Conservation (phyloP, 352 stramenopile genomes). For the Pythium angustatum region DNA sequence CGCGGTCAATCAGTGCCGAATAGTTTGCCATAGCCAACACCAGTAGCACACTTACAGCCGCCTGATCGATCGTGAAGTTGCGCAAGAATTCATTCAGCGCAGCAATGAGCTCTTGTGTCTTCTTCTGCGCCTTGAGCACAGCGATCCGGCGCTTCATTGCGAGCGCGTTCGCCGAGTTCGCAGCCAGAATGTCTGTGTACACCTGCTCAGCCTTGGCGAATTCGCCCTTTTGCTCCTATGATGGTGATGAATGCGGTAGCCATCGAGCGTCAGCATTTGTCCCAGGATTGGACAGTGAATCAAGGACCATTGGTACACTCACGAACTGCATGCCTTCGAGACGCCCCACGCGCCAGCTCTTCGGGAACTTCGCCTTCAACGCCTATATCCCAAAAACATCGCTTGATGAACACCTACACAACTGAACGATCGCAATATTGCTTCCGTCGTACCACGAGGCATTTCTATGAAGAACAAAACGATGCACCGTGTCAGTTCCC, state of each 20-base stretch:
- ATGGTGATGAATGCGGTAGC: too few relatives aligned
- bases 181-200: constrained; percentile 40
- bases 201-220: constrained; percentile 40
- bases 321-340: constrained; percentile 42
- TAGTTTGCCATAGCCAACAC: neutral
- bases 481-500: constrained; percentile 1
- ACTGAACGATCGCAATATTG: neutral
- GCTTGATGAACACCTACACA: neutral
- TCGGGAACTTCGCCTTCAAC: constrained; percentile 40
- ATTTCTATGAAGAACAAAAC: constrained; percentile 21
- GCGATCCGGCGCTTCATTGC: constrained; percentile 44
- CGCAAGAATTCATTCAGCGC: constrained; percentile 39
- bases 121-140: constrained; percentile 40
- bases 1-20: too few relatives aligned
- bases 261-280: too few relatives aligned
- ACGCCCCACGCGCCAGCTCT: constrained; percentile 37
- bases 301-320: too few relatives aligned
- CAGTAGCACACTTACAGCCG: constrained; percentile 21
- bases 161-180: constrained; percentile 44
- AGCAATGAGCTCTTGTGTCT: constrained; percentile 40
- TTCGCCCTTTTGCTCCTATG: constrained; percentile 38
- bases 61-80: constrained; percentile 37
- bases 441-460: constrained; percentile 17
- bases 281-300: too few relatives aligned
- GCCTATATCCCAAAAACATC: constrained; percentile 5